Base-by-base conservation (phyloP, 768 basidiomycete species). In the Rhizopogon vesiculosus region DNA sequence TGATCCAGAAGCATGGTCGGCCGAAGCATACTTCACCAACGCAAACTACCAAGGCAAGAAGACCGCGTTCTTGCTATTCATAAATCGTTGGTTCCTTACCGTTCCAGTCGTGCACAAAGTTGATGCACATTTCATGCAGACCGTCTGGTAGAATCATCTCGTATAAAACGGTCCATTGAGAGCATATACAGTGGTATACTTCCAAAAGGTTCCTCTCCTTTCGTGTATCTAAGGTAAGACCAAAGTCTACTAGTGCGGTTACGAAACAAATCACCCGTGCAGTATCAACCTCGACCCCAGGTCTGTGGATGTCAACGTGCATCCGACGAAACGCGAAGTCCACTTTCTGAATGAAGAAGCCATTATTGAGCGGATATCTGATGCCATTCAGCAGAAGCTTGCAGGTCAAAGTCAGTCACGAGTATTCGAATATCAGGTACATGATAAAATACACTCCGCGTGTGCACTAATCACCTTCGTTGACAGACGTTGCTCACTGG, bases 311-410 rank as follows among this genome's bases (percentile, higher is more conserved):
- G 95, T 98, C 53, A 99, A 99, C 63, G 93, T 98, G 7, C 95
- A 98, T 66, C 97, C 96, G 0, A 98, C 97, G 2, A 99, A 99
- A 68, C 88, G 90, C 44, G 95, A 98, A 68, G 93, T 98, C 1
- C 91, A 93, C 61, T 98, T 98, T 64, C 69, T 98, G 48, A 84
- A 97, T 58, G 93, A 98, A 67, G 96, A 98, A 51, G 76, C 72
- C 13, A 91, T 98, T 63, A 86, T 86, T 6, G 85, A 91, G 60
- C 76, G 76, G 7, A 84, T 98, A 44, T 83, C 87, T 13, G 84
- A 89, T 63, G 78, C 77, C 1, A 76, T 98, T 3, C 89, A 92
- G 59, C 71, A 79, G 44, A 76, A 74, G n/a, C 72, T 94, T 12
- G 75, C 81, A 42, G 79, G 74, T 29, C 79, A 86, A 59, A 83